These are phyloP conservation scores for Penicillium sp. DNA, from an alignment of 2,329 filamentous ascomycete species.

Conservation along the genomic window DNA sequence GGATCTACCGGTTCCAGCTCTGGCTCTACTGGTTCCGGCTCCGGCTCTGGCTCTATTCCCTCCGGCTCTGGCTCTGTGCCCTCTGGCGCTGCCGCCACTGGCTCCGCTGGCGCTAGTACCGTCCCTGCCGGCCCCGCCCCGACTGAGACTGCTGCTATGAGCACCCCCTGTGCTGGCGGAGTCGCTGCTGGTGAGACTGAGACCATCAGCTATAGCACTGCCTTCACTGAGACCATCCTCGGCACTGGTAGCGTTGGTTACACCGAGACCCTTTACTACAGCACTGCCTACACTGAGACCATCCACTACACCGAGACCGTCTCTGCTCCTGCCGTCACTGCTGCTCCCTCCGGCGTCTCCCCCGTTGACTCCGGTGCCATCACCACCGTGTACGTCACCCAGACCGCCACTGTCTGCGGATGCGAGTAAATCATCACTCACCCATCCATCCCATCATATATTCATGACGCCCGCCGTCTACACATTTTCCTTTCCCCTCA, in stretches of 20 bases:
- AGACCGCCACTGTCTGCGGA: conserved; percentile 23
- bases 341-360: conserved; percentile 11
- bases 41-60: conserved; percentile 1
- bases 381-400: conserved; percentile 25
- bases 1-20: background rate
- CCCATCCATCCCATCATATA: background rate
- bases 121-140: conserved; percentile 8
- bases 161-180: background rate
- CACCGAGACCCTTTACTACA: conserved; percentile 1
- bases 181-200: conserved; percentile 6
- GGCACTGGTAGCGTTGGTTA: conserved; percentile 7
- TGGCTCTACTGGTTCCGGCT: background rate
- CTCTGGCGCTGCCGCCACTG: conserved; percentile 6
- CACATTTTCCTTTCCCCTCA: conserved; percentile 8
- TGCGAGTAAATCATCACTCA: conserved; percentile 18
- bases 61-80: background rate
- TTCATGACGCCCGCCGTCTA: background rate
- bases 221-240: conserved; percentile 4
- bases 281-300: background rate
- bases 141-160: conserved; percentile 6
- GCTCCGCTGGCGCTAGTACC: background rate
- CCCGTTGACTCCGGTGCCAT: background rate
- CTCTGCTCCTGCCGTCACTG: conserved; percentile 9
- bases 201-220: conserved; percentile 1
- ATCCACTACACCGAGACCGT: background rate